Evolutionary conservation across 2,329 filamentous ascomycete genomes (phyloP).

Genomic region (Lasiodiplodia theobromae): DNA sequence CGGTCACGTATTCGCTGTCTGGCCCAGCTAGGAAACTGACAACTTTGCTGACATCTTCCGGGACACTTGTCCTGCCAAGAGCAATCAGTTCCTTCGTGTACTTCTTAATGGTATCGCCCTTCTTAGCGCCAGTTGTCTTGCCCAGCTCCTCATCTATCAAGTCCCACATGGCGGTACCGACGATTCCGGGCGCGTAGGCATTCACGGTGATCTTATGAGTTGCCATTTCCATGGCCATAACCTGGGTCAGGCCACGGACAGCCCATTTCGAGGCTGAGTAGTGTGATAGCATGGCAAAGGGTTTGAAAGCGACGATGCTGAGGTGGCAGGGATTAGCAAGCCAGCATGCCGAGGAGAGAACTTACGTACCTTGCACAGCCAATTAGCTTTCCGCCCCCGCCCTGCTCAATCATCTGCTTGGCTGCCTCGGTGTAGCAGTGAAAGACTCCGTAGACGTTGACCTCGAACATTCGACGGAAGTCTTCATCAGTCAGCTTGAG

Average conservation of each 20-base stretch:
- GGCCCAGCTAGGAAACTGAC: conserved; percentile 67
- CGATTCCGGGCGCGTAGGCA: conserved; percentile 71
- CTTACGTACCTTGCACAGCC: conserved; percentile 54
- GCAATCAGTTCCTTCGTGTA: conserved; percentile 63
- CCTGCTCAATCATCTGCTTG: conserved; percentile 69
- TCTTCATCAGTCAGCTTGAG: conserved; percentile 66
- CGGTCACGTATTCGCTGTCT: conserved; percentile 70
- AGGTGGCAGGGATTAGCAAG: conserved; percentile 21
- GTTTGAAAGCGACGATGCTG: conserved; percentile 66
- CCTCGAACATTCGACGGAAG: conserved; percentile 65
- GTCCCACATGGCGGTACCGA: conserved; percentile 74
- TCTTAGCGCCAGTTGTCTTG: conserved; percentile 57
- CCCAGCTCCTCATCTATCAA: conserved; percentile 68
- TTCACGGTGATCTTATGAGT: conserved; percentile 71
- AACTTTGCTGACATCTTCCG: conserved; percentile 68
- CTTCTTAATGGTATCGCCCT: conserved; percentile 63
- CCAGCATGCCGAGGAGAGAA: too few relatives aligned
- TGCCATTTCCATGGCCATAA: conserved; percentile 71
- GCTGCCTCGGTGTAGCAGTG: conserved; percentile 71
- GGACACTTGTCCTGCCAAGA: conserved; percentile 64
- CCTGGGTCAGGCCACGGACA: conserved; percentile 70
- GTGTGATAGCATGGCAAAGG: conserved; percentile 65
- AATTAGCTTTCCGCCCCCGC: conserved; percentile 57
- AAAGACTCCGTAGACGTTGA: conserved; percentile 71
- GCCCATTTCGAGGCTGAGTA: conserved; percentile 73